Conservation (phyloP, 225 moss, liverwort and hornwort genomes). For the Neckera pumila region DNA sequence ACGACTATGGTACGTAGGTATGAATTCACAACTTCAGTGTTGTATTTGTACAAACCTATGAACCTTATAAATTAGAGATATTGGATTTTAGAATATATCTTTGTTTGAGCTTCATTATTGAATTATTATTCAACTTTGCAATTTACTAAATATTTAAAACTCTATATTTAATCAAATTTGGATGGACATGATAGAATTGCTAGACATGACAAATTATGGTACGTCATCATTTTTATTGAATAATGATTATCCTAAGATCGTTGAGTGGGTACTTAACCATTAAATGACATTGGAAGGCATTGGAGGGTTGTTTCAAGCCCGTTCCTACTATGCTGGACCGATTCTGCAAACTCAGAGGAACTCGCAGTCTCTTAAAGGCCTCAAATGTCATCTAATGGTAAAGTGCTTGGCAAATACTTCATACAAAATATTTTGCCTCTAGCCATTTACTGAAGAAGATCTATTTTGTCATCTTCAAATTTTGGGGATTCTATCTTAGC, state of each 20-base stretch:
- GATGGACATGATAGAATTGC: background rate
- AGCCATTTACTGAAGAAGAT: background rate
- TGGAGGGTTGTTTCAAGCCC: no score
- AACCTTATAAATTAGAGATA: no score
- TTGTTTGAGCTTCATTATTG: background rate
- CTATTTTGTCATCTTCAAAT: background rate
- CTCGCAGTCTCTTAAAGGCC: no score
- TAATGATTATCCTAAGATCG: background rate
- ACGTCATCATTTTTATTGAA: background rate
- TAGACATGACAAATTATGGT: background rate
- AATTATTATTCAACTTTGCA: accelerated
- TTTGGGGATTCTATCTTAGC: background rate
- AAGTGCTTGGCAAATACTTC: no score
- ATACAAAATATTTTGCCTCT: background rate
- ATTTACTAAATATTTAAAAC: accelerated
- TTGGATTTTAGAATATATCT: background rate
- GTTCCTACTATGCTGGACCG: no score
- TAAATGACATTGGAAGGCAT: no score
- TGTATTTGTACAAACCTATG: no score
- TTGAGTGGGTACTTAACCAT: background rate
- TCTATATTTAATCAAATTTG: no score
- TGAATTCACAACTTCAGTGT: no score
- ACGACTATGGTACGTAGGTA: no score
- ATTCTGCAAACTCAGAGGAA: no score
- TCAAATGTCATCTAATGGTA: no score